Base-by-base conservation (phyloP, 2,329 filamentous ascomycete species). In the Lojkania enalia region DNA sequence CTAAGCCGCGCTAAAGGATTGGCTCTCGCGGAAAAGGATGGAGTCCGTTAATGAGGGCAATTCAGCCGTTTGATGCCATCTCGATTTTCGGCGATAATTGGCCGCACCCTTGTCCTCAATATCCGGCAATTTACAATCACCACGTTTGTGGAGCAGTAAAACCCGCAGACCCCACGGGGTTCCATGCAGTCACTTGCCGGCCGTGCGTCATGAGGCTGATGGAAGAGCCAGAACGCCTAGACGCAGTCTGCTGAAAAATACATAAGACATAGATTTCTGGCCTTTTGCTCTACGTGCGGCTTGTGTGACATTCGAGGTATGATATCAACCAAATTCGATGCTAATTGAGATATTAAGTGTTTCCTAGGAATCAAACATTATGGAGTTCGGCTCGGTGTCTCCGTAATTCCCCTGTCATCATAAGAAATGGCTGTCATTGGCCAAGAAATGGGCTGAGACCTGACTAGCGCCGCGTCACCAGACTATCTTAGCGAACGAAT, bases 401-500 rank as follows among this genome's bases (percentile, higher is more conserved):
- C n/a, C n/a, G n/a, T n/a, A n/a, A n/a, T n/a, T n/a, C n/a, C n/a
- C n/a, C n/a, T n/a, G n/a, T n/a, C n/a, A n/a, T n/a, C n/a, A n/a
- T n/a, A n/a, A n/a, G n/a, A n/a, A n/a, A n/a, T n/a, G n/a, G n/a
- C n/a, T n/a, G n/a, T n/a, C n/a, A n/a, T n/a, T n/a, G n/a, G n/a
- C n/a, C n/a, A n/a, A n/a, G n/a, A n/a, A n/a, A n/a, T n/a, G n/a
- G n/a, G n/a, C n/a, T n/a, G n/a, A n/a, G n/a, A n/a, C n/a, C n/a
- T n/a, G n/a, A n/a, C n/a, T n/a, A n/a, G n/a, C n/a, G n/a, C n/a
- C 14, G 5, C 9, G 9, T 52, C 74, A 88, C 84, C 85, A 89
- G 36, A 85, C 84, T 47, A 82, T 71, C 64, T 69, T 82, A 1
- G 79, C 84, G 39, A 86, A 42, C 2, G 81, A 47, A 0, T 84